phyloP scores from a whole-genome alignment of 2,329 filamentous ascomycete genomes.

The Knufia fluminis region DNA sequence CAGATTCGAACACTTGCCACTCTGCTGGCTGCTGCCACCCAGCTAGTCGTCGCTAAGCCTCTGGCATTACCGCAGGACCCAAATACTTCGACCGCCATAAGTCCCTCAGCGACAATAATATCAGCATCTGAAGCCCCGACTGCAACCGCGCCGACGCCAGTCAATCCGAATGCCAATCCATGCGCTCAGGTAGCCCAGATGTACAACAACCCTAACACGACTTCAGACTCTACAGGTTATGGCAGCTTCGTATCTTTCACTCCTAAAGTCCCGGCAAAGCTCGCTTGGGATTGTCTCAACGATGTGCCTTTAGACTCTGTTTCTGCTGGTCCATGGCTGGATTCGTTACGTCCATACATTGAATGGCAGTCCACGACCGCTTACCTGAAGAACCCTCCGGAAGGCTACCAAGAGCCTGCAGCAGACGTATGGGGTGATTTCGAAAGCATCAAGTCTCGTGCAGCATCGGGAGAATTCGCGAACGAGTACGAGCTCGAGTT shows the following conservation, averaged over 20 bases:
- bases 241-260: background rate
- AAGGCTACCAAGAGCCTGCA: slow-evolving; percentile 41
- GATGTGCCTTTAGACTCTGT: slow-evolving; percentile 7
- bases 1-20: background rate
- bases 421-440: slow-evolving; percentile 42
- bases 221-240: background rate
- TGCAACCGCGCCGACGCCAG: background rate
- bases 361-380: slow-evolving; percentile 43
- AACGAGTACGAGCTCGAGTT: slow-evolving; percentile 49
- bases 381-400: slow-evolving; percentile 44
- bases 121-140: background rate
- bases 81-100: background rate
- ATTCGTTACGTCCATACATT: slow-evolving; percentile 28
- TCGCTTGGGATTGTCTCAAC: slow-evolving; percentile 11
- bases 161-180: background rate
- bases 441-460: slow-evolving; percentile 37
- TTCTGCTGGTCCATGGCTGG: slow-evolving; percentile 6
- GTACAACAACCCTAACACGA: background rate
- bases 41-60: background rate
- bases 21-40: background rate
- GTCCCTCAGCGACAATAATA: background rate
- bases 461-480: slow-evolving; percentile 34
- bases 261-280: slow-evolving; percentile 6
- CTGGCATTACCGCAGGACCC: background rate
- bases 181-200: background rate